Percentiles rank a stretch among this genome's conserved stretches.
phyloP scores from a whole-genome alignment of 1,139 yeast species.

The Candida dubliniensis region DNA sequence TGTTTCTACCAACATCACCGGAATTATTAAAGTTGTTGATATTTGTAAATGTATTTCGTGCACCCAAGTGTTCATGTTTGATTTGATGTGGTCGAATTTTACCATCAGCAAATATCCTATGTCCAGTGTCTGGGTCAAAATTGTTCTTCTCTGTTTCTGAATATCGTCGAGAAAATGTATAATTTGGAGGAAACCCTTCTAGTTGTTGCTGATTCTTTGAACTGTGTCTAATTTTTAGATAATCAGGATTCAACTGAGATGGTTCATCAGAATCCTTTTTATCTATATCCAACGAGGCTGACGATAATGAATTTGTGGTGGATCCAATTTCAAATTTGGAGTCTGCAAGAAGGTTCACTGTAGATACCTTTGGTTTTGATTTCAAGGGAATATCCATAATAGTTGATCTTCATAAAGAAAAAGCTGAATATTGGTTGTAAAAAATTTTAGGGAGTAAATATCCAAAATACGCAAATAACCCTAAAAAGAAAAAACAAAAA shows the following conservation, averaged over 20 bases:
- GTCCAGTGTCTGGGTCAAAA: constrained; percentile 53
- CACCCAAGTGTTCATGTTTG: constrained; percentile 1
- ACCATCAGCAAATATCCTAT: constrained; percentile 50
- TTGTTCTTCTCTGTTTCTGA: constrained; percentile 58
- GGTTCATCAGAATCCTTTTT: constrained; percentile 2
- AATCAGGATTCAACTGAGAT: neutral
- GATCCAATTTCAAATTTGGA: constrained; percentile 20
- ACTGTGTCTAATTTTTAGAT: constrained; percentile 1
- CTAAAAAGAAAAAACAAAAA: neutral
- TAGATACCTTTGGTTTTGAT: constrained; percentile 44
- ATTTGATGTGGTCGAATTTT: constrained; percentile 37
- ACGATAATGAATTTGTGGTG: neutral
- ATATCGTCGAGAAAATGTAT: constrained; percentile 45
- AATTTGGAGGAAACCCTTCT: constrained; percentile 12
- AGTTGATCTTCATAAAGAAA: neutral
- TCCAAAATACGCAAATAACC: no score
- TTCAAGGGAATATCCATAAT: constrained; percentile 46
- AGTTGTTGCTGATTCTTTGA: neutral
- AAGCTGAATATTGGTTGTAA: neutral
- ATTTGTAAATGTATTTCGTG: neutral
- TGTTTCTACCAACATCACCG: neutral
- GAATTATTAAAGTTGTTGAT: neutral
- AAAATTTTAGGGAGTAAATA: neutral
- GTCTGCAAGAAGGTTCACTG: constrained; percentile 34
- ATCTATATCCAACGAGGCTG: constrained; percentile 1